Evolutionary conservation across 2,329 filamentous ascomycete genomes (phyloP).

Genomic region (Chrysosporium keratinophilum): DNA sequence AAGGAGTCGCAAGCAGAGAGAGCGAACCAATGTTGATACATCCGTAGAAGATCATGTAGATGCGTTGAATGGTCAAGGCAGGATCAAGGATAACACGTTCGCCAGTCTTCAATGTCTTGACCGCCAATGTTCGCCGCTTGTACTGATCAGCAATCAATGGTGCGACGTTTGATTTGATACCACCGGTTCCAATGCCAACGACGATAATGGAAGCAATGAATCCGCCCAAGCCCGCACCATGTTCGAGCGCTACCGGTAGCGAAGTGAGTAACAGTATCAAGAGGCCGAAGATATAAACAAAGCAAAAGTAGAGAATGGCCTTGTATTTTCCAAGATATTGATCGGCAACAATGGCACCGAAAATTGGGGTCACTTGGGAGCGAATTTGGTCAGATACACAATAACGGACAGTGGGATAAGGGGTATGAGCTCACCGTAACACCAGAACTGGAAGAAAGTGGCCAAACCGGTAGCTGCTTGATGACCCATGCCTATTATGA

Average conservation of each 20-base stretch:
- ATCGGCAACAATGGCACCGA: conserved; percentile 51
- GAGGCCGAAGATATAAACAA: conserved; percentile 50
- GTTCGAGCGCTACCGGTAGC: conserved; percentile 41
- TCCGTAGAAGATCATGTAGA: conserved; percentile 66
- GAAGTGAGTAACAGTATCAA: conserved; percentile 47
- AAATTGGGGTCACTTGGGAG: conserved; percentile 43
- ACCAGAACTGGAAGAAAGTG: conserved; percentile 48
- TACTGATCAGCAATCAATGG: conserved; percentile 58
- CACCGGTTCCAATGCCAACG: conserved; percentile 55
- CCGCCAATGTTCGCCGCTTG: conserved; percentile 45
- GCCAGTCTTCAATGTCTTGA: conserved; percentile 36
- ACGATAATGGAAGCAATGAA: conserved; percentile 49
- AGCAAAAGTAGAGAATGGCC: conserved; percentile 47
- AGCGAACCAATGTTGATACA: conserved; percentile 66
- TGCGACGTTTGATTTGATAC: conserved; percentile 57
- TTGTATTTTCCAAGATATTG: conserved; percentile 53
- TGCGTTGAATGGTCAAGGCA: conserved; percentile 53
- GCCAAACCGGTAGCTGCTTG: conserved; percentile 41
- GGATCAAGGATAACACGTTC: conserved; percentile 56
- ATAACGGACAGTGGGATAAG: not conserved
- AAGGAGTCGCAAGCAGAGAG: conserved; percentile 55
- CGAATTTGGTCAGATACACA: not conserved
- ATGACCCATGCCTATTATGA: conserved; percentile 26
- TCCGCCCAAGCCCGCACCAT: conserved; percentile 44
- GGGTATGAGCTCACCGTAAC: conserved; percentile 32